A percentile compares a stretch with the other conserved stretches of the same genome.
Conservation (phyloP, 2,329 filamentous ascomycete species). For the Talaromyces sp. region DNA sequence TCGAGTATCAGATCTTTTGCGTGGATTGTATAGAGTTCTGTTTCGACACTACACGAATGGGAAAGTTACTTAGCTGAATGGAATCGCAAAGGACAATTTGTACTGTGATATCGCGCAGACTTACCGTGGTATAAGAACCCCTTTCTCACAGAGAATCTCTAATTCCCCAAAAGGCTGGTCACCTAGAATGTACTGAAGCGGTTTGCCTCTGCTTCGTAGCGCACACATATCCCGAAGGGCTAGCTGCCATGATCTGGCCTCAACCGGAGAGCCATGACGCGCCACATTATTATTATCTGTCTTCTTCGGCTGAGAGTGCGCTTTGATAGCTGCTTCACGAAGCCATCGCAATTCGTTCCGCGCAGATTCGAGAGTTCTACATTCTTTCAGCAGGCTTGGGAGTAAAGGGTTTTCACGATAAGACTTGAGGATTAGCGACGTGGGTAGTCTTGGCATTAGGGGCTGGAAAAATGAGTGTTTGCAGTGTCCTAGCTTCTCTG, state of each 20-base stretch:
- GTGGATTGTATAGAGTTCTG: conserved; percentile 60
- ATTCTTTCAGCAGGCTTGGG: conserved; percentile 37
- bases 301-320: background rate
- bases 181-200: conserved; percentile 84
- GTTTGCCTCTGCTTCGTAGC: conserved; percentile 56
- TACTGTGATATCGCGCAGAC: background rate
- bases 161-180: conserved; percentile 81
- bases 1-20: conserved; percentile 44
- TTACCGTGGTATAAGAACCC: conserved; percentile 76
- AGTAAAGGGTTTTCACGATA: conserved; percentile 30
- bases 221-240: conserved; percentile 33
- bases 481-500: background rate
- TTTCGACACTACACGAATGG: conserved; percentile 51
- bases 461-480: background rate
- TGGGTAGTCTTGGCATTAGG: conserved; percentile 39
- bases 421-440: conserved; percentile 30
- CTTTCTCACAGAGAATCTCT: conserved; percentile 67
- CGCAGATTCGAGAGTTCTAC: conserved; percentile 38
- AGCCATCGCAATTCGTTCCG: conserved; percentile 45
- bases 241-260: conserved; percentile 18
- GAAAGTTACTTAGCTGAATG: background rate
- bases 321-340: conserved; percentile 29
- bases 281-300: background rate
- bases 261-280: background rate
- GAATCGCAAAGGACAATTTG: background rate